Base-by-base conservation (phyloP, 1,284 basidiomycete genomes). In the Psilocybe mexicana region DNA sequence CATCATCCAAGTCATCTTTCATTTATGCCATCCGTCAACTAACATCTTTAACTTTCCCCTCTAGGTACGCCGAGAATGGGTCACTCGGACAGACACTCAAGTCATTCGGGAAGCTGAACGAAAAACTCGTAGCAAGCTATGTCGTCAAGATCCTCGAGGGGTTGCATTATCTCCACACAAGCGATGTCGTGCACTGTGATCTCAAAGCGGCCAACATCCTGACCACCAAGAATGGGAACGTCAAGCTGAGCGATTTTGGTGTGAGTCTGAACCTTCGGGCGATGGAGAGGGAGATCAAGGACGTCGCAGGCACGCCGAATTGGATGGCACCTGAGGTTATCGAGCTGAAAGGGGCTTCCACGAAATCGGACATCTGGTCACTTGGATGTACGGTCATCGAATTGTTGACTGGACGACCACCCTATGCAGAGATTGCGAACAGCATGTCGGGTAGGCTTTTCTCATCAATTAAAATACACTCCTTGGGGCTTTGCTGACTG, bases 311-410 rank as follows among this genome's bases (percentile, higher is more conserved):
- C 10, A 98, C 95, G 4, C 95, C 95, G 2, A 96, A 98, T 68
- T 98, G 95, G 95, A 98, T 98, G 94, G 94, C 95, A 2, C 95
- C 96, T 1, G 95, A 98, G 72, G 92, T 91, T 50, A 98, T 98
- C 63, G 90, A 94, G 72, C 83, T 85, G 65, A 90, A 82, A 77
- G 92, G 85, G 59, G 86, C 79, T 58, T 90, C 78, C 60, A 85
- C 82, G 58, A 94, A 86, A 77, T 90, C 82, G 42, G 90, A 90
- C 67, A 90, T 98, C 47, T 98, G 96, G 95, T 96, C 94, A 0
- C 76, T 98, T 55, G 96, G 88, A 1, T 97, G 95, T 71, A 97
- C 94, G 3, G 87, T 98, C 65, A 88, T 96, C 66, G 96, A 98
- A 74, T 81, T 98, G 48, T 77, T 98, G 59, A 96, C 94, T 1